These are phyloP conservation scores for Vanrija humicola DNA, from an alignment of 1,284 basidiomycete genomes.

Conservation along the genomic window DNA sequence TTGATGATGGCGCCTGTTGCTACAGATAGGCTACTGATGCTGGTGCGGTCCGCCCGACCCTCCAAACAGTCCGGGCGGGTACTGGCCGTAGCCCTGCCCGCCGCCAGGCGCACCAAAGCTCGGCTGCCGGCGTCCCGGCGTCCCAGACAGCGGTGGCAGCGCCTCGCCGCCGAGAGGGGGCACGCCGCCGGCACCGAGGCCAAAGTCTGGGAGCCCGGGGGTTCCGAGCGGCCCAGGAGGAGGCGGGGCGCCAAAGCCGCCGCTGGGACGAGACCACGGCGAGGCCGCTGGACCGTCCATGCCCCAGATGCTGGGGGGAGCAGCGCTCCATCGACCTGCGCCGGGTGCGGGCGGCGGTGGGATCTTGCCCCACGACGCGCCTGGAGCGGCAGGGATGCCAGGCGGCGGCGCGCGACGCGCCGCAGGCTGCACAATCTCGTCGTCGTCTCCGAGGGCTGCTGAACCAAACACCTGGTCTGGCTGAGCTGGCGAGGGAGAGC, in stretches of 20 bases:
- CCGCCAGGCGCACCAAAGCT: too few species aligned
- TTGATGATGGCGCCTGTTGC: too few species aligned
- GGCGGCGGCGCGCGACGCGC: slow-evolving; percentile 21
- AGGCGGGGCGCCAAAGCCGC: not conserved
- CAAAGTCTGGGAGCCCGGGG: not conserved
- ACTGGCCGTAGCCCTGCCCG: too few species aligned
- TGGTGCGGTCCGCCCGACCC: too few species aligned
- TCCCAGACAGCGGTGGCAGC: too few species aligned
- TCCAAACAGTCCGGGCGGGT: too few species aligned
- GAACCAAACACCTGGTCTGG: slow-evolving; percentile 38
- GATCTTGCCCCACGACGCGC: slow-evolving; percentile 12
- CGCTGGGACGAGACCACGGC: not conserved
- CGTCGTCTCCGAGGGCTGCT: slow-evolving; percentile 37
- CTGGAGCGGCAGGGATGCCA: slow-evolving; percentile 9
- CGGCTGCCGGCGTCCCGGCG: too few species aligned
- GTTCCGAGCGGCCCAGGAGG: not conserved
- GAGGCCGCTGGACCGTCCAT: slow-evolving; percentile 2
- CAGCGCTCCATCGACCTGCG: slow-evolving; percentile 33
- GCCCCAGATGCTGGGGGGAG: slow-evolving; percentile 21
- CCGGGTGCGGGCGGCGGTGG: slow-evolving; percentile 22
- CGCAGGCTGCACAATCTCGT: slow-evolving; percentile 35
- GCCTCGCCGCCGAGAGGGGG: too few species aligned
- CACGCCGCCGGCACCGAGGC: too few species aligned
- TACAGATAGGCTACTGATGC: too few species aligned
- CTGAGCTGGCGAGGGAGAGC: slow-evolving; percentile 19